Conservation (phyloP, 164 flowering plant species). For the Santalum album region DNA sequence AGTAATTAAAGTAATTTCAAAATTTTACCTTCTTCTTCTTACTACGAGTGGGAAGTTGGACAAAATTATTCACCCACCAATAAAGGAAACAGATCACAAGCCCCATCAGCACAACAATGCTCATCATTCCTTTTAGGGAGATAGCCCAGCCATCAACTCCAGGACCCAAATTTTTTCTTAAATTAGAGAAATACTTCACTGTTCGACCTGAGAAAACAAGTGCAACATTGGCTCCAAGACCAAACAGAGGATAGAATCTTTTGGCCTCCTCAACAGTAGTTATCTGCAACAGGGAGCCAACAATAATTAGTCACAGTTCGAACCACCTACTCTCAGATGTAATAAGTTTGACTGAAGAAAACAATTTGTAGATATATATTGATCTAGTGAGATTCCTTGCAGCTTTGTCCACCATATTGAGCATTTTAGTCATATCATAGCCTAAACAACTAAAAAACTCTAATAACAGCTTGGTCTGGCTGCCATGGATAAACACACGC, state of each 20-base stretch:
- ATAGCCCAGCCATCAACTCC: constrained; percentile 99
- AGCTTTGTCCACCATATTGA: too few relatives aligned
- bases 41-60: constrained; percentile 62
- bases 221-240: constrained; percentile 96
- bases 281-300: constrained; percentile 52
- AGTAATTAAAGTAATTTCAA: background rate
- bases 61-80: constrained; percentile 86
- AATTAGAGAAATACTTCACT: constrained; percentile 84
- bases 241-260: constrained; percentile 83
- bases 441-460: too few relatives aligned
- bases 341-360: too few relatives aligned
- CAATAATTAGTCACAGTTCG: background rate
- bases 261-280: constrained; percentile 94
- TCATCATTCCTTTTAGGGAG: constrained; percentile 90
- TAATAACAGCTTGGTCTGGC: too few relatives aligned
- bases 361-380: too few relatives aligned
- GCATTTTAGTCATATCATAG: too few relatives aligned
- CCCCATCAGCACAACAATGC: constrained; percentile 85
- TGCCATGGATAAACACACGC: too few relatives aligned
- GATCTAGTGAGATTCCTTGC: too few relatives aligned
- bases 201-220: constrained; percentile 97
- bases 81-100: constrained; percentile 62
- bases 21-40: constrained; percentile 76
- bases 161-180: constrained; percentile 77
- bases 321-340: background rate